Base-by-base conservation (phyloP, 805 yeast genomes). In the Cyberlindnera sargentensis region DNA sequence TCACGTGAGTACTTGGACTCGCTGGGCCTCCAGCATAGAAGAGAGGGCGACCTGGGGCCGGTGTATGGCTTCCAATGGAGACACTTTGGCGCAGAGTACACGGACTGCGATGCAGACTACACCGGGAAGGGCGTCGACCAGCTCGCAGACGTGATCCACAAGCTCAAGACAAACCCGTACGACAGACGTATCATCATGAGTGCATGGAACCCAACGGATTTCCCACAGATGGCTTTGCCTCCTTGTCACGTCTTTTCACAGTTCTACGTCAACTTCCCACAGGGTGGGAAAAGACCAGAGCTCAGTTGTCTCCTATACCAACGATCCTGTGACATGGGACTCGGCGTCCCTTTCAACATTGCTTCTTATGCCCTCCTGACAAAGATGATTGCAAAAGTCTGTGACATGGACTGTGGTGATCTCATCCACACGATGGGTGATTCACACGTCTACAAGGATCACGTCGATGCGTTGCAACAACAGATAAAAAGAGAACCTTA, bases 1-100 rank as follows among this genome's bases (percentile, higher is more conserved):
- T 85, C 95, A 32, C 72, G 97, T 47, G 96, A 88, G 63, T 93
- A 78, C 61, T 69, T 93, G 43, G 97, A 93, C 61, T 73, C 78
- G 4, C 66, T 89, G 32, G 99, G 98, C 1, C 73, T 93, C 37
- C 73, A 73, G 0, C 71, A 84, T 46, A 80, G 96, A 60, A 71
- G 89, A 46, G 96, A 80, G 55, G 98, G 98, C 43, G 99, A 93
- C 65, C 65, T 93, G 53, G 99, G 99, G 1, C 99, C 99, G 2
- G 97, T 93, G 3, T 93, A 93, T 62, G 99, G 99, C 0, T 93
- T 93, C 67, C 99, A 93, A 65, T 93, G 99, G 99, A 80, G 99
- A 57, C 99, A 93, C 65, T 93, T 93, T 63, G 99, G 99, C 36
- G 99, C 99, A 5, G 80, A 85, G 52, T 93, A 93, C 62, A 70